These are phyloP conservation scores for Xanthoconium purpureum DNA, from an alignment of 768 basidiomycete genomes.

Conservation along the genomic window DNA sequence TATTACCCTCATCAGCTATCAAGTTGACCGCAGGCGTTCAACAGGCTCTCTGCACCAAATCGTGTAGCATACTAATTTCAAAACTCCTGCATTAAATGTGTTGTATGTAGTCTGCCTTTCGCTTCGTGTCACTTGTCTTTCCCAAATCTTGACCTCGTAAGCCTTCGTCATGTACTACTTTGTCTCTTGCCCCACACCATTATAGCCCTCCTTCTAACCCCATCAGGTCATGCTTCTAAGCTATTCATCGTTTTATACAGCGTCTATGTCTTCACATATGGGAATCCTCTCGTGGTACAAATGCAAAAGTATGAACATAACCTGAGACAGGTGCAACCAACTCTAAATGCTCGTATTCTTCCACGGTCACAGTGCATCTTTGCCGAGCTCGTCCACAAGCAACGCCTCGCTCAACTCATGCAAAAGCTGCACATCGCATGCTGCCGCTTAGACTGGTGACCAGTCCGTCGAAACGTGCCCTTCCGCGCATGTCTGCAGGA, in stretches of 20 bases:
- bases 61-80: constrained; percentile 27
- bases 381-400: constrained; percentile 23
- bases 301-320: not conserved
- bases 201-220: not conserved
- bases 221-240: not conserved
- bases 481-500: not conserved
- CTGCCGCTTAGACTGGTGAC: no score
- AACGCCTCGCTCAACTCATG: constrained; percentile 33
- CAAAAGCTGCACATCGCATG: constrained; percentile 26
- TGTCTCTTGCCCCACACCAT: not conserved
- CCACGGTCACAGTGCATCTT: constrained; percentile 21
- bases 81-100: not conserved
- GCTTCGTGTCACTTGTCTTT: not conserved
- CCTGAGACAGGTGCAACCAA: not conserved
- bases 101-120: constrained; percentile 15
- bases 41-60: constrained; percentile 8
- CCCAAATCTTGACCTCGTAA: not conserved
- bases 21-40: constrained; percentile 14
- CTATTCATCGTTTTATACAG: not conserved
- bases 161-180: not conserved
- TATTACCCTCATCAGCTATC: not conserved
- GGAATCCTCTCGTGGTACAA: not conserved
- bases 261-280: not conserved
- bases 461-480: no score
- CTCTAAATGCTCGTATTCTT: constrained; percentile 3